Evolutionary conservation across 148 eudicot species (phyloP), one percentile per base, ranked within the genome.

Genomic region (Rhododendron molle): DNA sequence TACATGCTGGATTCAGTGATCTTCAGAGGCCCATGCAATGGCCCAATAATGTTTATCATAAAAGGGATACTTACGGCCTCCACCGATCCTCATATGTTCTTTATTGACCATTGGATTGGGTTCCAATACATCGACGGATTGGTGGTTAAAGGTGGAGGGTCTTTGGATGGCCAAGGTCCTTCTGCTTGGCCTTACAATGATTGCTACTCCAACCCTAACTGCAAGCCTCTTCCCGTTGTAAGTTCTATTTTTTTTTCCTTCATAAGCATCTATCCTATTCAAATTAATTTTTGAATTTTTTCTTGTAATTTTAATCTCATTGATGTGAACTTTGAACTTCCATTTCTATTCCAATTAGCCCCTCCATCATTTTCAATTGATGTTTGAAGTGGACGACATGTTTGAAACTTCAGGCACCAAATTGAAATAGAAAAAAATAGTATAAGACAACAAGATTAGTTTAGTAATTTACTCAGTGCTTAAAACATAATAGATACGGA

Each of bases 1-100:
- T 95, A 89, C 85, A 76, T 90, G 46, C 16, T 91, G 58, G 58
- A 78, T 2, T 80, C 92, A 0, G 65, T 91, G 9, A 2, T 20
- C 20, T 86, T 96, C 46, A 40, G 4, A 12, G 98, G 98, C 38
- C 91, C 93, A 15, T 94, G 95, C 74, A 84, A 83, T 0, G 90
- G 93, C 50, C 84, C 87, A 8, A 74, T 90, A 7, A 14, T 7
- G 11, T 87, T 95, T 40, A 11, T 58, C 0, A 85, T 90, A 10
- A 82, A 58, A 20, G 98, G 98, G n/a, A 71, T 21, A 5, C 46
- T 95, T 1, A 84, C 81, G 78, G 94, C 97, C 54, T 88, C 94
- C 7, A 40, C 84, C 0, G 81, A 86, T 80, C 49, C 67, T 32
- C 78, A 86, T 18, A 49, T 77, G 4, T 84, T 85, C 34, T 82